Conservation (phyloP, 371 early-diverging fungal species). For the Lichtheimia ramosa region DNA sequence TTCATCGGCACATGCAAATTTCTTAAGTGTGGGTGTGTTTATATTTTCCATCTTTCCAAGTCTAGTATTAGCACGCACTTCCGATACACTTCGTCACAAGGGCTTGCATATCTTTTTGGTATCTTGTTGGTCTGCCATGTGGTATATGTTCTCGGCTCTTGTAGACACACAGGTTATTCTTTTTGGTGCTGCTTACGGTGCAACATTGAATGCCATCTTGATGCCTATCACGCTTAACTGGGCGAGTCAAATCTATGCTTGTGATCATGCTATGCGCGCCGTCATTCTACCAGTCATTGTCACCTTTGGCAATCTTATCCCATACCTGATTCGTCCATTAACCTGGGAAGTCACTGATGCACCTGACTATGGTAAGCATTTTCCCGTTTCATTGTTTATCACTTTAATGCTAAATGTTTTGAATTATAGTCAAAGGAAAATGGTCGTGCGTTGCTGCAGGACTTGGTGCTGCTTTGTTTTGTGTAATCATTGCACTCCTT, state of each 20-base stretch:
- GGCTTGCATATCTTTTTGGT: conserved; percentile 6
- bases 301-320: conserved; percentile 4
- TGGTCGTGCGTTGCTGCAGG: background rate
- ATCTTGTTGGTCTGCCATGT: conserved; percentile 3
- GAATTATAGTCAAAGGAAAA: background rate
- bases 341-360: conserved; percentile 11
- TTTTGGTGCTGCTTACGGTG: conserved; percentile 3
- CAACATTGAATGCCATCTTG: background rate
- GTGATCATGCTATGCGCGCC: conserved; percentile 10
- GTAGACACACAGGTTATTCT: background rate
- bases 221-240: conserved; percentile 3
- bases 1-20: conserved; percentile 6
- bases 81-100: conserved; percentile 4
- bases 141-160: conserved; percentile 2
- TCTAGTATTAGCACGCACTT: conserved; percentile 2
- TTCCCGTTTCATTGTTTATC: background rate
- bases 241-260: conserved; percentile 5
- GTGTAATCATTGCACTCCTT: conserved; percentile 1
- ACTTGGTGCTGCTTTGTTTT: conserved; percentile 2
- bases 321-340: conserved; percentile 3
- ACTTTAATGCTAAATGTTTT: background rate
- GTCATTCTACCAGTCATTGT: conserved; percentile 2
- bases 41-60: conserved; percentile 1
- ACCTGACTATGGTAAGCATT: conserved; percentile 7
- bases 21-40: background rate